phyloP scores from a whole-genome alignment of 208 protist species.

The Leishmania aethiopica region DNA sequence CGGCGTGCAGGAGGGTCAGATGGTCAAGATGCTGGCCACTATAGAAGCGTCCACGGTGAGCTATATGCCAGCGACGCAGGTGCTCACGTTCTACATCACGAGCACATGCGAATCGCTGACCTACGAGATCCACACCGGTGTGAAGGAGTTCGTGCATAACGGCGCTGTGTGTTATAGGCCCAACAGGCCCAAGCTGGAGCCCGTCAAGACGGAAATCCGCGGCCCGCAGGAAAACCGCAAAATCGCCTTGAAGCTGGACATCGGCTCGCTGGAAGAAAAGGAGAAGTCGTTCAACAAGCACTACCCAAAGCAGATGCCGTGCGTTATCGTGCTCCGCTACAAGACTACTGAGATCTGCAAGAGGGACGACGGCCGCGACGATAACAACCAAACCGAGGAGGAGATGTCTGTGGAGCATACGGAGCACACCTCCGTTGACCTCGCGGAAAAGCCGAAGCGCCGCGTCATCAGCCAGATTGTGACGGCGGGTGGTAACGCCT shows the following conservation, averaged over 20 bases:
- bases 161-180: conserved; percentile 83
- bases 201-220: conserved; percentile 67
- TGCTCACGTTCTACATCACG: conserved; percentile 83
- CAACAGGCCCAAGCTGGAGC: conserved; percentile 91
- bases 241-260: conserved; percentile 80
- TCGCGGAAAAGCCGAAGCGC: conserved; percentile 71
- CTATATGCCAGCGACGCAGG: conserved; percentile 66
- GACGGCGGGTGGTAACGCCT: conserved; percentile 73
- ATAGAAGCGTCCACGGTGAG: conserved; percentile 84
- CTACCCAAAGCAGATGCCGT: conserved; percentile 92
- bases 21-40: conserved; percentile 91
- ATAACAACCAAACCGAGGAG: conserved; percentile 31
- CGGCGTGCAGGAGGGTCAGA: conserved; percentile 90
- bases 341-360: conserved; percentile 66
- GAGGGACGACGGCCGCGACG: conserved; percentile 34
- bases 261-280: conserved; percentile 76
- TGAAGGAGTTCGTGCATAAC: conserved; percentile 81
- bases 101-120: conserved; percentile 70
- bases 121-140: conserved; percentile 92
- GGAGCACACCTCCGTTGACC: conserved; percentile 90
- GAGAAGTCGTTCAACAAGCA: conserved; percentile 88
- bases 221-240: conserved; percentile 74
- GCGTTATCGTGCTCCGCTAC: conserved; percentile 90
- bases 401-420: conserved; percentile 76
- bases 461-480: conserved; percentile 89